Evolutionary conservation across 148 eudicot species (phyloP).

Genomic region (Nepenthes mirabilis): DNA sequence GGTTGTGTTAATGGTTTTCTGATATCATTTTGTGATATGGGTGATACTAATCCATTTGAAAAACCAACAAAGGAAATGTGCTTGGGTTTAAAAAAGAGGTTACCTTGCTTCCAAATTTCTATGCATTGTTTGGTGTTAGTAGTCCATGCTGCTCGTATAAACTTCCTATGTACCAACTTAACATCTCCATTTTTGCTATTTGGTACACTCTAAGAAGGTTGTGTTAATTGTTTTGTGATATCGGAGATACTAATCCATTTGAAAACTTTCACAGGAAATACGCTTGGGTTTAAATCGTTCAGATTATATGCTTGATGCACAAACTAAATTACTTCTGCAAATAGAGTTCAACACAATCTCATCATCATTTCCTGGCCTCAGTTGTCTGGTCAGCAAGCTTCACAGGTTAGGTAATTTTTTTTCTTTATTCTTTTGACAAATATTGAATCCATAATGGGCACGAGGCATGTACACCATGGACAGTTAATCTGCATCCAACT

Average conservation of each 20-base stretch:
- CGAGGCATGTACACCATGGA: too few relatives aligned
- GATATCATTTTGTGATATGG: too few relatives aligned
- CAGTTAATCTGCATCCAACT: too few relatives aligned
- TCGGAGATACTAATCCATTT: conserved; percentile 1
- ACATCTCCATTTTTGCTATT: too few relatives aligned
- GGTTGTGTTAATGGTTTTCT: too few relatives aligned
- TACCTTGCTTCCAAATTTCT: too few relatives aligned
- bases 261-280: conserved; percentile 41
- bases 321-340: conserved; percentile 82
- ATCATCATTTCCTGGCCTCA: conserved; percentile 73
- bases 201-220: too few relatives aligned
- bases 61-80: not conserved
- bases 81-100: conserved; percentile 15
- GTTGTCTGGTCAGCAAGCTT: conserved; percentile 73
- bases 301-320: conserved; percentile 97
- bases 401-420: conserved; percentile 50
- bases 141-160: too few relatives aligned
- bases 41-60: too few relatives aligned
- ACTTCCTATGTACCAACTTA: too few relatives aligned
- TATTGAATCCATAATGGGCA: not conserved
- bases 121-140: too few relatives aligned
- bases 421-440: conserved; percentile 1
- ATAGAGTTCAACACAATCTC: conserved; percentile 93
- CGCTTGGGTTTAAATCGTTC: conserved; percentile 97
- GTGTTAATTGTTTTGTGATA: too few relatives aligned